Evolutionary conservation across 2,329 filamentous ascomycete genomes (phyloP).

Genomic region (Paraphoma chrysanthemicola): DNA sequence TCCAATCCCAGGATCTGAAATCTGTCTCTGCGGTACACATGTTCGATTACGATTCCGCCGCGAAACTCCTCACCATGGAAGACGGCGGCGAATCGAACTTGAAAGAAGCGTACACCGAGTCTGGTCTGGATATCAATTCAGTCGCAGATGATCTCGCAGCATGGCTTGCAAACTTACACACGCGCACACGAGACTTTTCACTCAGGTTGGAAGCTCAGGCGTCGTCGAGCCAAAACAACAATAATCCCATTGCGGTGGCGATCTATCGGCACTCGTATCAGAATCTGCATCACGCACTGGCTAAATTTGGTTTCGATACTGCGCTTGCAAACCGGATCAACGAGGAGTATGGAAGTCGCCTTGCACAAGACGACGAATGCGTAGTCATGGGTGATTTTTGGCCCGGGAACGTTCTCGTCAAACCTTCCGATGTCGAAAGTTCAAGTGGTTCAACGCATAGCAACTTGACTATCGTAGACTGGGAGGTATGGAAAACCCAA

Average conservation of each 20-base stretch:
- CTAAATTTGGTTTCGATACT: conserved; percentile 27
- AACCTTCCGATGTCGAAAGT: background rate
- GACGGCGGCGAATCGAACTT: conserved; percentile 40
- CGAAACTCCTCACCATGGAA: conserved; percentile 38
- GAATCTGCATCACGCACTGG: conserved; percentile 30
- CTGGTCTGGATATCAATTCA: conserved; percentile 18
- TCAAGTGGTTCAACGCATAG: background rate
- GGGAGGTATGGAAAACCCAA: conserved; percentile 34
- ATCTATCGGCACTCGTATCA: conserved; percentile 42
- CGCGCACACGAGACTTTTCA: conserved; percentile 10
- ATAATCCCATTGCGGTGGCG: conserved; percentile 35
- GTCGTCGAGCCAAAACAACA: conserved; percentile 7
- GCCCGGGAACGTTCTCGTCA: conserved; percentile 47
- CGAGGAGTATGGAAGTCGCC: conserved; percentile 32
- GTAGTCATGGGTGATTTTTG: conserved; percentile 51
- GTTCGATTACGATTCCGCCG: conserved; percentile 30
- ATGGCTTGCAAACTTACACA: conserved; percentile 45
- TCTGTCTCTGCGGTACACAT: conserved; percentile 25
- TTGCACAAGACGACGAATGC: conserved; percentile 39
- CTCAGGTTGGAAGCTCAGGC: conserved; percentile 2
- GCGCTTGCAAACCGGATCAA: conserved; percentile 34
- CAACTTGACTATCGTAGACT: conserved; percentile 44
- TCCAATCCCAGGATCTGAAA: background rate
- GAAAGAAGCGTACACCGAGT: conserved; percentile 40
- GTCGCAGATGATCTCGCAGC: conserved; percentile 35